Evolutionary conservation across 495 filamentous ascomycete genomes (phyloP), one percentile per base, ranked within the genome.

Genomic region (Xylaria castorea): DNA sequence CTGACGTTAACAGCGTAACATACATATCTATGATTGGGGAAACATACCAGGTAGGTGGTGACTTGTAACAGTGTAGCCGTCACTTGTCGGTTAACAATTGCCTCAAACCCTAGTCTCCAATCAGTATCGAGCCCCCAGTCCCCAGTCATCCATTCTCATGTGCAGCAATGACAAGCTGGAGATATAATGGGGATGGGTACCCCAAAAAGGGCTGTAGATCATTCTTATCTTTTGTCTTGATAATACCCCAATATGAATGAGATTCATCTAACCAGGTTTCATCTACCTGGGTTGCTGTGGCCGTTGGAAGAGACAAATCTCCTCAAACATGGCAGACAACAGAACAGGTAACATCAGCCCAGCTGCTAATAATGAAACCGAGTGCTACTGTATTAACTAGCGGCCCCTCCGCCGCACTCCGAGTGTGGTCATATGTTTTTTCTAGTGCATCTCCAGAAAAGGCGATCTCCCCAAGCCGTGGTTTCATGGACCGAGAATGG

Each of bases 391-490:
- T 44, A 42, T 36, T 44, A 38, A 62, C n/a, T 32, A 36, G 50
- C 66, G 66, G 66, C 68, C 42, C 53, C 67, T 61, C 67, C 55
- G 55, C 69, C 48, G 34, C 50, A 65, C 34, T 68, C 66, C 58
- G 46, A 71, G n/a, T 34, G 12, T 57, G 60, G 57, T 71, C 48
- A 71, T 65, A 71, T 71, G 60, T 71, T 71, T 71, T 71, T 71
- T 71, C 42, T 65, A 53, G 61, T 71, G 69, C 60, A 71, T 71
- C 36, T 65, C 60, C 46, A 42, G 34, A 27, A 44, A 57, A 44
- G 44, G 25, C 48, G 46, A 71, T 71, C 69, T 57, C 25, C 60
- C 34, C 60, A 57, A 25, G 46, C 60, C 48, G 27, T 57, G 16
- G 69, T 71, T 44, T 71, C 69, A 71, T 64, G 38, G 69, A 71